Evolutionary conservation across 179 eudicot genomes (phyloP), one percentile per base, ranked within the genome.

Genomic region (Beta corolliflora): DNA sequence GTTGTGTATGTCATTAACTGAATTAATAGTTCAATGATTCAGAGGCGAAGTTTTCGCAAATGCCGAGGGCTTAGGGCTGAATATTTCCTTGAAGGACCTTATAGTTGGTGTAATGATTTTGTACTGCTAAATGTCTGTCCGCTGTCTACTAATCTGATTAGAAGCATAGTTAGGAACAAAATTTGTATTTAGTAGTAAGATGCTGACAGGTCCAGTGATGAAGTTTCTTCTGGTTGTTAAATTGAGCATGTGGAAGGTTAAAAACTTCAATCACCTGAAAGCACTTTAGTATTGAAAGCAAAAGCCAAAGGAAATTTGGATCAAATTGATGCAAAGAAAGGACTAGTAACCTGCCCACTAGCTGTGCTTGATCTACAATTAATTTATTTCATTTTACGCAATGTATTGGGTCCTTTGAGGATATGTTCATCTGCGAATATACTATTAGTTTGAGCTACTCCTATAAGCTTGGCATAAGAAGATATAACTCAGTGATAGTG

Each of bases 251-350:
- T 73, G 61, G 46, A 48, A 46, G 74, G 56, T 8, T 10, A 9
- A 11, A 71, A 25, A 71, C 52, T 71, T 71, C 18, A 71, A 71
- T 46, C 74, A 48, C 74, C 31, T 71, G 15, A 63, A 9, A 14
- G 50, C 14, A 4, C 50, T 63, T 7, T 5, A 12, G 15, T 41
- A 14, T 18, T 36, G 41, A 50, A 72, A 21, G 10, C 3, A 11
- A 12, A 53, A 73, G 18, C 19, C 25, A 14, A 46, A 29, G 9
- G 5, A 13, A 48, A 1, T 3, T 14, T 50, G 1, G 8, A 21
- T 25, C 18, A 1, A 6, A n/a, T 29, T 53, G 61, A 54, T 73
- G 45, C 21, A 53, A 73, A 52, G 29, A 13, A 2, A 53, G 0
- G 31, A 52, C 13, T 70, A 45, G 29, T 48, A 73, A 25, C 64